Evolutionary conservation across 2,329 filamentous ascomycete genomes (phyloP).

Genomic region (Pestalotiopsis fici): DNA sequence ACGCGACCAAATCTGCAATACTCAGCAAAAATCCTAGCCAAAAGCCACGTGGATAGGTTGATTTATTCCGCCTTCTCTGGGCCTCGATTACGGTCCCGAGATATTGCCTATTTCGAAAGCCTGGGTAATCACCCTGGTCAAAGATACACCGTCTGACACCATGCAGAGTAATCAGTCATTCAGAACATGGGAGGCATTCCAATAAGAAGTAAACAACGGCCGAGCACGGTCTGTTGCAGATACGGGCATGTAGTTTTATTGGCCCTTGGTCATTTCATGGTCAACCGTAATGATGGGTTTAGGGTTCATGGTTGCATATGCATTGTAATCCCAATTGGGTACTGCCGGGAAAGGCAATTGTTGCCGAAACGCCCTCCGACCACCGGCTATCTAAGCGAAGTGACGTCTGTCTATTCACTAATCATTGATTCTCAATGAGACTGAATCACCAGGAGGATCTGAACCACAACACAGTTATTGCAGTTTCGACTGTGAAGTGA

Average conservation of each 20-base stretch:
- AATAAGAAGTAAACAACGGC: not conserved
- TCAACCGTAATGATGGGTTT: not conserved
- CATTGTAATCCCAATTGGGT: no score
- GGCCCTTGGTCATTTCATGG: not conserved
- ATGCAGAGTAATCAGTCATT: not conserved
- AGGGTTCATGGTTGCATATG: not conserved
- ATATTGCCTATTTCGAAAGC: not conserved
- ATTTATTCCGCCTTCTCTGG: not conserved
- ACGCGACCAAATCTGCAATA: not conserved
- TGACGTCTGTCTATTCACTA: not conserved
- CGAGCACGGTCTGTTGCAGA: not conserved
- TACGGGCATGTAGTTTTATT: not conserved
- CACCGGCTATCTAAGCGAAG: not conserved
- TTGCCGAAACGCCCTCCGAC: not conserved
- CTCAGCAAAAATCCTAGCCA: not conserved
- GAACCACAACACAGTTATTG: no score
- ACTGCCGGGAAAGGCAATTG: not conserved
- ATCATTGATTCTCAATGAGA: not conserved
- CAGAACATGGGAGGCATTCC: no score
- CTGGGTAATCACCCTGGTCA: not conserved
- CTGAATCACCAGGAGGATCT: not conserved
- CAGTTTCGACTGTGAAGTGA: no score
- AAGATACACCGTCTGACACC: not conserved
- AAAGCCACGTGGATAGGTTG: not conserved
- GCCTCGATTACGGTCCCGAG: not conserved